Conservation (phyloP, 2,329 filamentous ascomycete genomes). For the Fusarium xyrophilum region DNA sequence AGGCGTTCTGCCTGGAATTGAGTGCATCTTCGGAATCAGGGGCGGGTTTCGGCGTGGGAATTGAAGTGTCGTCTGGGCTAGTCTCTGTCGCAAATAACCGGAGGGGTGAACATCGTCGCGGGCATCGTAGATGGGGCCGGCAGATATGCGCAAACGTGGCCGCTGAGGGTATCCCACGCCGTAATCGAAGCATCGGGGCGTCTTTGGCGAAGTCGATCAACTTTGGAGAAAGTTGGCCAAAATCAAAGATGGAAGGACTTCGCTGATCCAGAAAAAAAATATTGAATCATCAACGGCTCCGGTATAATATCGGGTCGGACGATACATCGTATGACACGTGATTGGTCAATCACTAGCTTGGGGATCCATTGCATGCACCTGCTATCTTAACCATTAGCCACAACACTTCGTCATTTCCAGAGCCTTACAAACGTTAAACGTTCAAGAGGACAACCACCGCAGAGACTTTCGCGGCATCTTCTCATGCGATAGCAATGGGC, state of each 20-base stretch:
- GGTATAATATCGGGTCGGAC: conserved; percentile 27
- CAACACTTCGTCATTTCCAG: conserved; percentile 33
- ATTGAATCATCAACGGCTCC: conserved; percentile 19
- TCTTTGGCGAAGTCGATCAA: conserved; percentile 7
- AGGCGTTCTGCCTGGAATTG: neutral
- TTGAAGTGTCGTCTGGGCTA: neutral
- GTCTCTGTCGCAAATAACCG: conserved; percentile 28
- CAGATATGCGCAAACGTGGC: conserved; percentile 14
- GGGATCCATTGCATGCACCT: conserved; percentile 1
- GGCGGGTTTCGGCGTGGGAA: neutral
- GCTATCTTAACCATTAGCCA: neutral
- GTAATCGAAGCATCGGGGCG: conserved; percentile 43
- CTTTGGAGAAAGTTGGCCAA: conserved; percentile 8
- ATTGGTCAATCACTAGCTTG: conserved; percentile 22
- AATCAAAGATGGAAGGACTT: neutral
- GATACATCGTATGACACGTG: conserved; percentile 10
- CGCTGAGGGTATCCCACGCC: conserved; percentile 28
- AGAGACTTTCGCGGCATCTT: conserved; percentile 25
- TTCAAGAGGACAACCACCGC: conserved; percentile 30
- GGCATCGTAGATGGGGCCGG: conserved; percentile 5
- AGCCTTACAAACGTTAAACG: conserved; percentile 2
- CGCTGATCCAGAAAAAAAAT: conserved; percentile 21
- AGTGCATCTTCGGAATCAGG: neutral
- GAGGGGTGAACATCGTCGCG: conserved; percentile 9
- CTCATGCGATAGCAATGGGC: conserved; percentile 70